Evolutionary conservation across 208 protist genomes (phyloP).

Genomic region (Trypanosomatidae sp.): DNA sequence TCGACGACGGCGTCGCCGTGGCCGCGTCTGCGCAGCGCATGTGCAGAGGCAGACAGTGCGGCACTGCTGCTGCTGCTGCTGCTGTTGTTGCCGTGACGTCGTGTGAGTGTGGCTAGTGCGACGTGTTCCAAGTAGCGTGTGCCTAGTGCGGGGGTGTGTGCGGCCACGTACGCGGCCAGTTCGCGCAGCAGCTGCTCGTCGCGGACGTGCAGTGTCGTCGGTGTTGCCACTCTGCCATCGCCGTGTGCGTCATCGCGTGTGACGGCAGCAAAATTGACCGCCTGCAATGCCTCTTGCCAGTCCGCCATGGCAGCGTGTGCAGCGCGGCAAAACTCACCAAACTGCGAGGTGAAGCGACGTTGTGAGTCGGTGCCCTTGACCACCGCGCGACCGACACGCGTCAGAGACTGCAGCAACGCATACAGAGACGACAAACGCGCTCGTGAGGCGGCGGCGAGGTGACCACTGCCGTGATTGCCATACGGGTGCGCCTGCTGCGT

Average conservation of each 20-base stretch:
- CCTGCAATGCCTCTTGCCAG: constrained; percentile 17
- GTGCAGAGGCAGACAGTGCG: too few relatives aligned
- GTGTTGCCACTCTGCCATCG: background rate
- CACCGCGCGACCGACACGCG: constrained; percentile 14
- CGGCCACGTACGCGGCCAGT: constrained; percentile 32
- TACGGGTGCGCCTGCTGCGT: too few relatives aligned
- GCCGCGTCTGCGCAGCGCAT: too few relatives aligned
- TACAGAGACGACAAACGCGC: too few relatives aligned
- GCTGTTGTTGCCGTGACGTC: background rate
- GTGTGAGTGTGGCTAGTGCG: constrained; percentile 8
- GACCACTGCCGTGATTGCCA: too few relatives aligned
- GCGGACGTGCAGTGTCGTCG: constrained; percentile 12
- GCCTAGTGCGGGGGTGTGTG: constrained; percentile 25
- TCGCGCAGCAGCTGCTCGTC: constrained; percentile 34
- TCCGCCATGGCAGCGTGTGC: constrained; percentile 29
- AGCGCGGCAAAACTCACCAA: constrained; percentile 51
- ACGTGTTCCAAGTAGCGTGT: constrained; percentile 60
- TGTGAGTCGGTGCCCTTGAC: constrained; percentile 70
- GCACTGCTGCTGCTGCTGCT: background rate
- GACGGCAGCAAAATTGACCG: background rate
- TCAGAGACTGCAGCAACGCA: too few relatives aligned
- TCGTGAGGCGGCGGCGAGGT: too few relatives aligned
- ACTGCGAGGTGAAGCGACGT: constrained; percentile 46
- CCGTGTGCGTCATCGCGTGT: background rate
- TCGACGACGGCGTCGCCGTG: too few relatives aligned